These are phyloP conservation scores for Paecilomyces formosus DNA, from an alignment of 2,329 filamentous ascomycete species.

Conservation along the genomic window DNA sequence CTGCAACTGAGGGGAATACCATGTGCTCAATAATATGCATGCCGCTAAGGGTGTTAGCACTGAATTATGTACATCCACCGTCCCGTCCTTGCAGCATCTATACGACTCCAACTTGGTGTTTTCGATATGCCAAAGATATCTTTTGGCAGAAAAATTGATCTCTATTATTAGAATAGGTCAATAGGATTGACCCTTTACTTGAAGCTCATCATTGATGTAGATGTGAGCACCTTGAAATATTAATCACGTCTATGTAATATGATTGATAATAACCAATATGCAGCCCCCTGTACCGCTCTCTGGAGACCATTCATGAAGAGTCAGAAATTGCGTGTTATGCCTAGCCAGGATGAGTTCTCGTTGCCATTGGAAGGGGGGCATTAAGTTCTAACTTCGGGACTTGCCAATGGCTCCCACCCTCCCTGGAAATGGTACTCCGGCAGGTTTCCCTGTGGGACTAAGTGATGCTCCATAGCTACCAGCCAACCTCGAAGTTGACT, in stretches of 20 bases:
- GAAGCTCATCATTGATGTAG: background rate
- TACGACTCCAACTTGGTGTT: no score
- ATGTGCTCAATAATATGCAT: background rate
- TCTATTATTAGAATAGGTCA: no score
- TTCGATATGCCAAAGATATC: no score
- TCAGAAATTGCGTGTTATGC: background rate
- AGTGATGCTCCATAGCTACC: slow-evolving; percentile 10
- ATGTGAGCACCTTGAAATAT: background rate
- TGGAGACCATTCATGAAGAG: background rate
- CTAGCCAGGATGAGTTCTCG: background rate
- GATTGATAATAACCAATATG: background rate
- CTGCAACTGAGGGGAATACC: background rate
- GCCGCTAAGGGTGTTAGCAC: background rate
- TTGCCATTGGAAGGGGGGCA: slow-evolving; percentile 28
- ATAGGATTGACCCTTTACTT: background rate
- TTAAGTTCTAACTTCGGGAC: slow-evolving; percentile 32
- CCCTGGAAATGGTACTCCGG: slow-evolving; percentile 25
- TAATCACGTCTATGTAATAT: background rate
- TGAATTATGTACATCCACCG: background rate
- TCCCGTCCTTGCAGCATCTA: no score
- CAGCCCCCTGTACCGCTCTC: background rate
- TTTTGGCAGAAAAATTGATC: no score
- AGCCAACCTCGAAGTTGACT: slow-evolving; percentile 14
- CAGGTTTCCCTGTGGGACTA: slow-evolving; percentile 14
- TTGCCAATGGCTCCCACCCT: slow-evolving; percentile 38